phyloP scores from a whole-genome alignment of 1,284 basidiomycete genomes.

The Naganishia sp. region DNA sequence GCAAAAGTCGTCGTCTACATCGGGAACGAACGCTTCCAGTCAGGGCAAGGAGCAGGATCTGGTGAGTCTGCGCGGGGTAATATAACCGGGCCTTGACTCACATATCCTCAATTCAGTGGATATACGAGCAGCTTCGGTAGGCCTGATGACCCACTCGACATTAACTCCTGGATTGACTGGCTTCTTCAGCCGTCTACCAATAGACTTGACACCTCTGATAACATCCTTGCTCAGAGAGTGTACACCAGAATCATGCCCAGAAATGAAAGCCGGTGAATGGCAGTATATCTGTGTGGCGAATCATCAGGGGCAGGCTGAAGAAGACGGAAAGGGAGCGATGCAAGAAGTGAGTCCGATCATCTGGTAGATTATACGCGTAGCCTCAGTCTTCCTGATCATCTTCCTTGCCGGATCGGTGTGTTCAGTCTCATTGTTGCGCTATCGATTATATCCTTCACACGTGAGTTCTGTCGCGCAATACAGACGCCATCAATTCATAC shows the following conservation, averaged over 20 bases:
- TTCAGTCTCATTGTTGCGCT: slow-evolving; percentile 80
- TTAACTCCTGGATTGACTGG: slow-evolving; percentile 16
- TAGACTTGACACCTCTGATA: slow-evolving; percentile 87
- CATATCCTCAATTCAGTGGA: slow-evolving; percentile 67
- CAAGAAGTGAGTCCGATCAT: background rate
- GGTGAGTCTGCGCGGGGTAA: slow-evolving; percentile 36
- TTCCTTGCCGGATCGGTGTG: background rate
- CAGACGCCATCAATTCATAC: background rate
- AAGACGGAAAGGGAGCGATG: slow-evolving; percentile 6
- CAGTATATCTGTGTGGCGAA: slow-evolving; percentile 94
- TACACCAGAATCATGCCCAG: slow-evolving; percentile 76
- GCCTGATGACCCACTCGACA: slow-evolving; percentile 37
- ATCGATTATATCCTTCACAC: slow-evolving; percentile 97
- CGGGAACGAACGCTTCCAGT: slow-evolving; percentile 6
- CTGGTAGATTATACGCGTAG: background rate
- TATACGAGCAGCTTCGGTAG: slow-evolving; percentile 89
- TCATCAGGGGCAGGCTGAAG: slow-evolving; percentile 42
- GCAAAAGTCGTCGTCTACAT: slow-evolving; percentile 2
- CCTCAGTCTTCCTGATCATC: background rate
- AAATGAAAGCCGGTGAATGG: slow-evolving; percentile 98
- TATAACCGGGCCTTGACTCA: slow-evolving; percentile 29
- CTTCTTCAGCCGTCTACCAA: slow-evolving; percentile 73
- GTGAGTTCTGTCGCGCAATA: slow-evolving; percentile 38
- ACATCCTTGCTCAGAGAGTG: slow-evolving; percentile 83
- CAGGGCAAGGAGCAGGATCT: slow-evolving; percentile 30